Evolutionary conservation across 2,329 filamentous ascomycete species (phyloP).

Genomic region (Arthrobotrys iridis): DNA sequence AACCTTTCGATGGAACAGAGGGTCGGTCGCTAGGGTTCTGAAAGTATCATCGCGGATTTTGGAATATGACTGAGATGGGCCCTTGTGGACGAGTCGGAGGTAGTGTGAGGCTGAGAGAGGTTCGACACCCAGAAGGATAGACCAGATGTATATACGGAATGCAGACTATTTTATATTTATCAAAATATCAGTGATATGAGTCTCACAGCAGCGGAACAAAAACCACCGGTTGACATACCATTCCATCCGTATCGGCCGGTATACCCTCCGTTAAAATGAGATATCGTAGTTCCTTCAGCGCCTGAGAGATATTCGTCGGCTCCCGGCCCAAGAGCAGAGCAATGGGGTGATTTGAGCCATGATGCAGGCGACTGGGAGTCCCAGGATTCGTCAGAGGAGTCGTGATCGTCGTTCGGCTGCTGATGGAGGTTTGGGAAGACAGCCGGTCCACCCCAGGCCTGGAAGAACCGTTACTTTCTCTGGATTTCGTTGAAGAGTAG

Average conservation of each 20-base stretch:
- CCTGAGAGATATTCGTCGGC: slow-evolving; percentile 60
- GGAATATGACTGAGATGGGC: slow-evolving; percentile 90
- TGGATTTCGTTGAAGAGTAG: slow-evolving; percentile 44
- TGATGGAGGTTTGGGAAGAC: slow-evolving; percentile 40
- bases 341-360: slow-evolving; percentile 51
- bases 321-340: slow-evolving; percentile 56
- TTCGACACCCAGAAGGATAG: slow-evolving; percentile 88
- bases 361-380: slow-evolving; percentile 23
- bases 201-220: background rate
- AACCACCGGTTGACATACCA: slow-evolving; percentile 61
- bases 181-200: background rate
- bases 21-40: slow-evolving; percentile 93
- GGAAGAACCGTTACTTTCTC: slow-evolving; percentile 42
- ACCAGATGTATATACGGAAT: slow-evolving; percentile 93
- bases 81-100: slow-evolving; percentile 87
- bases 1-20: slow-evolving; percentile 93
- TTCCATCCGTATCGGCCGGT: slow-evolving; percentile 67
- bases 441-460: slow-evolving; percentile 39
- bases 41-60: slow-evolving; percentile 99
- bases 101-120: slow-evolving; percentile 88
- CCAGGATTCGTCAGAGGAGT: slow-evolving; percentile 32
- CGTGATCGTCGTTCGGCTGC: slow-evolving; percentile 35
- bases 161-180: slow-evolving; percentile 74
- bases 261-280: slow-evolving; percentile 66
- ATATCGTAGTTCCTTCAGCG: slow-evolving; percentile 64